A percentile compares a stretch with the other conserved stretches of the same genome.
Conservation (phyloP, 768 basidiomycete genomes). For the Trametes cinnabarina region DNA sequence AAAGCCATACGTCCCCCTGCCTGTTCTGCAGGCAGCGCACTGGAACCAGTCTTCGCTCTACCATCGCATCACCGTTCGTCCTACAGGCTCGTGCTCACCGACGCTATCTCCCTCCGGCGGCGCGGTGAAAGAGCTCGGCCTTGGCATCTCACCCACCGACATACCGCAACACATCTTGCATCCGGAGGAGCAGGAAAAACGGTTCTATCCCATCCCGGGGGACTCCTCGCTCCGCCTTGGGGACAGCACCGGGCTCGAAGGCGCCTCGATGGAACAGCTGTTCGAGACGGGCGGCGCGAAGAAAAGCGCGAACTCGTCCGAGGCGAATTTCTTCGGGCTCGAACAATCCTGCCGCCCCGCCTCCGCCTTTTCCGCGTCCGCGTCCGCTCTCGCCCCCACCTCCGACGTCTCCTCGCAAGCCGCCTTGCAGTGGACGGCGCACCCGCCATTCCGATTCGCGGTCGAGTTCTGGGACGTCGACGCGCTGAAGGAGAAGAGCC, state of each 20-base stretch:
- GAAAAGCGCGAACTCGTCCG: slow-evolving; percentile 31
- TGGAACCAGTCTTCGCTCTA: slow-evolving; percentile 77
- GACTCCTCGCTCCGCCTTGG: slow-evolving; percentile 78
- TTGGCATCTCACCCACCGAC: slow-evolving; percentile 54
- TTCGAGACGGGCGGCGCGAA: slow-evolving; percentile 39
- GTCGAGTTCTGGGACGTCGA: slow-evolving; percentile 92
- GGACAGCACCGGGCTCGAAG: slow-evolving; percentile 54
- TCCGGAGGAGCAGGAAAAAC: slow-evolving; percentile 8
- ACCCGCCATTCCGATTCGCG: slow-evolving; percentile 79
- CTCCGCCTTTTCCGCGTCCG: slow-evolving; percentile 13
- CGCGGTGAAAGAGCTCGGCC: slow-evolving; percentile 63
- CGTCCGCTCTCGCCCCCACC: background rate
- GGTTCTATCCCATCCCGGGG: slow-evolving; percentile 61
- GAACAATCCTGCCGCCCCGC: slow-evolving; percentile 44
- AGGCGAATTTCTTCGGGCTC: slow-evolving; percentile 66
- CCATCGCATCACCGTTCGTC: slow-evolving; percentile 49
- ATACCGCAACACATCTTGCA: slow-evolving; percentile 33
- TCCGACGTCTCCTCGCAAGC: slow-evolving; percentile 38
- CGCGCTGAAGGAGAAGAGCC: slow-evolving; percentile 76
- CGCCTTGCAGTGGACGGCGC: slow-evolving; percentile 61
- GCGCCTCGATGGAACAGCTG: slow-evolving; percentile 67
- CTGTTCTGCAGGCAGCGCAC: slow-evolving; percentile 69
- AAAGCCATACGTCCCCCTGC: slow-evolving; percentile 64
- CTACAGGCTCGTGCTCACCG: slow-evolving; percentile 32
- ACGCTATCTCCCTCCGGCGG: slow-evolving; percentile 33